Conservation (phyloP, 805 yeast species). For the Myxozyma kluyveri region DNA sequence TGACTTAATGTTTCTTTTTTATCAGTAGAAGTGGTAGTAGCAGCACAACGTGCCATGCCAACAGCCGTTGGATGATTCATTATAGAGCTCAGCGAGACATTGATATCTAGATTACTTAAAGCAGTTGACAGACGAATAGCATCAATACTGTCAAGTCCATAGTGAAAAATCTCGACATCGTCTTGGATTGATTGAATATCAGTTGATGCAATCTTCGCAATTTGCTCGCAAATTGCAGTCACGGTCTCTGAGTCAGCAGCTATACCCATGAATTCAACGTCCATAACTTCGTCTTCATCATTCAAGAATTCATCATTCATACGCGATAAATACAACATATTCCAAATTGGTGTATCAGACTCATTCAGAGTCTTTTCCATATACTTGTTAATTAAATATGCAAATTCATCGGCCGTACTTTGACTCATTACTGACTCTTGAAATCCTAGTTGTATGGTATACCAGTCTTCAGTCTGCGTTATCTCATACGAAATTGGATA, state of each 20-base stretch:
- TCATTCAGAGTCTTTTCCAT: too few species aligned
- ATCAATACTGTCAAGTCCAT: slow-evolving; percentile 33
- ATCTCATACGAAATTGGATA: slow-evolving; percentile 29
- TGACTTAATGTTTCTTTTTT: not conserved
- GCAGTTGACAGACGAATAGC: slow-evolving; percentile 28
- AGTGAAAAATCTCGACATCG: slow-evolving; percentile 19
- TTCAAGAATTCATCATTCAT: too few species aligned
- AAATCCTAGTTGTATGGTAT: slow-evolving; percentile 9
- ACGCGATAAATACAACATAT: too few species aligned
- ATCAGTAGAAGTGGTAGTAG: not conserved
- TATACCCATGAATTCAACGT: too few species aligned
- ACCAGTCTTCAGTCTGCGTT: not conserved
- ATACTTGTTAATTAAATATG: too few species aligned
- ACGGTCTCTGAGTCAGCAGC: not conserved
- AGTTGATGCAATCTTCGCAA: slow-evolving; percentile 11
- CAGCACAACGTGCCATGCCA: slow-evolving; percentile 8
- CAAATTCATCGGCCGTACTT: slow-evolving; percentile 5
- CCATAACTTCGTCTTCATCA: too few species aligned
- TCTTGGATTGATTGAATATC: not conserved
- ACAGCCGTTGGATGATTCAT: slow-evolving; percentile 19
- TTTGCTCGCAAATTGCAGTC: not conserved
- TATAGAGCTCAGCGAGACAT: slow-evolving; percentile 15
- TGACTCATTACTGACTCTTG: not conserved
- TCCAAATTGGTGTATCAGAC: too few species aligned
- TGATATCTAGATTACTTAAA: slow-evolving; percentile 6